phyloP scores from a whole-genome alignment of 352 stramenopile genomes.

The Pythium guiyangense region DNA sequence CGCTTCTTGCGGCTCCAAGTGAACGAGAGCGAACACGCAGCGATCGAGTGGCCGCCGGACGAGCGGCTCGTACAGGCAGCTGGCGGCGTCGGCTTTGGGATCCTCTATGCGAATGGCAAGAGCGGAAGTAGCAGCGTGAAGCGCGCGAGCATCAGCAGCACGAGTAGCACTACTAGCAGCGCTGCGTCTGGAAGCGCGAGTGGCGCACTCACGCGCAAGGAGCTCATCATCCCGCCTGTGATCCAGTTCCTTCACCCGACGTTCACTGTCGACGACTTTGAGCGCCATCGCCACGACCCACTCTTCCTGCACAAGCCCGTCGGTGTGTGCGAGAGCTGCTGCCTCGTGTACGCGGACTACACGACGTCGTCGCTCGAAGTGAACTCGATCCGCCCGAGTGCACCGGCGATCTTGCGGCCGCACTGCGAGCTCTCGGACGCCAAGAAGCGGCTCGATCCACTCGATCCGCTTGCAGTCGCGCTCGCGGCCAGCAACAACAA shows the following conservation, averaged over 20 bases:
- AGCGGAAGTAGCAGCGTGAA: conserved; percentile 10
- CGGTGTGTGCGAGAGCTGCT: conserved; percentile 91
- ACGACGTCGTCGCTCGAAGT: conserved; percentile 63
- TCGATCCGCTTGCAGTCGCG: conserved; percentile 25
- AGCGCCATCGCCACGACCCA: conserved; percentile 86
- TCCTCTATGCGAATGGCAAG: conserved; percentile 44
- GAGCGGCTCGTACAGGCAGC: conserved; percentile 83
- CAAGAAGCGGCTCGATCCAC: conserved; percentile 30
- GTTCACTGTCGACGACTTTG: conserved; percentile 81
- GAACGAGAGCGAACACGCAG: conserved; percentile 35
- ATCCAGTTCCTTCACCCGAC: conserved; percentile 89
- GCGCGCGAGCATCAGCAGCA: conserved; percentile 8
- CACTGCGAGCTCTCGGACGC: conserved; percentile 47
- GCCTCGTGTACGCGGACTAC: conserved; percentile 91
- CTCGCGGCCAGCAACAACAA: conserved; percentile 5
- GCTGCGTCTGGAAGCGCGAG: not conserved
- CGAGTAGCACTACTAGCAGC: not conserved
- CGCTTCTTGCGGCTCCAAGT: conserved; percentile 44
- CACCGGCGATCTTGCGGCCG: conserved; percentile 61
- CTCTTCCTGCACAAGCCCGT: conserved; percentile 94
- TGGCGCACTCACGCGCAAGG: conserved; percentile 22
- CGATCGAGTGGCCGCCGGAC: conserved; percentile 89
- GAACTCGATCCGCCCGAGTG: conserved; percentile 59
- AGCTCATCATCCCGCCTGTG: conserved; percentile 89
- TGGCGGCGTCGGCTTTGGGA: conserved; percentile 92